Percentiles rank a stretch among this genome's conserved stretches.
These are phyloP conservation scores for Spergularia marina DNA, from an alignment of 148 eudicot species.

Conservation along the genomic window DNA sequence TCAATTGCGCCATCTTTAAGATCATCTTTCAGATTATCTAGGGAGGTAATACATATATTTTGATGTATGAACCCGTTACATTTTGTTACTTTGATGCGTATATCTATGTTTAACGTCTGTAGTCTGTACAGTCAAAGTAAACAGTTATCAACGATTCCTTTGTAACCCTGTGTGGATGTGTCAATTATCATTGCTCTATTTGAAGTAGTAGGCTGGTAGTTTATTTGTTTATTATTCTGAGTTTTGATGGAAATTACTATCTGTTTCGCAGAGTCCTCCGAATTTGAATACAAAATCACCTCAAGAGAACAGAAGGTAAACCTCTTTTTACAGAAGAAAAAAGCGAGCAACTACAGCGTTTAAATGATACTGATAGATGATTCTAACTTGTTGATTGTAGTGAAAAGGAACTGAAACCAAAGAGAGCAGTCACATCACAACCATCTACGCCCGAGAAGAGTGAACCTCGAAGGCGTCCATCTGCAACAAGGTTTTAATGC, in stretches of 20 bases:
- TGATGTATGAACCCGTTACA: not conserved
- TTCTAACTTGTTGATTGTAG: constrained; percentile 6
- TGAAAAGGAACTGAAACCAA: constrained; percentile 35
- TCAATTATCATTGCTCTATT: not conserved
- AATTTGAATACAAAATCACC: constrained; percentile 25
- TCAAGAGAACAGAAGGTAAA: constrained; percentile 39
- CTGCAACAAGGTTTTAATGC: constrained; percentile 39
- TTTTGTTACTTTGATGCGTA: not conserved
- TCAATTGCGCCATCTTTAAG: constrained; percentile 14
- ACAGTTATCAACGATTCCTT: too few species aligned
- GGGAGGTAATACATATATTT: constrained; percentile 36
- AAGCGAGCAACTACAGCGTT: not conserved
- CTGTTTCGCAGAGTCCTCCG: constrained; percentile 33
- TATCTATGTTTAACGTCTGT: not conserved
- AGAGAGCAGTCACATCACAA: constrained; percentile 25
- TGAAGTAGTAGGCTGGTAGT: too few species aligned
- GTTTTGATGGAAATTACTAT: not conserved
- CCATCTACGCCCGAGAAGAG: constrained; percentile 33
- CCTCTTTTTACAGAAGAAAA: not conserved
- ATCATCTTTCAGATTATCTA: constrained; percentile 23
- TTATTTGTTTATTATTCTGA: not conserved
- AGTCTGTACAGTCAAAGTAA: not conserved
- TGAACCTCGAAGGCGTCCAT: constrained; percentile 32
- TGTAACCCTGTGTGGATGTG: too few species aligned
- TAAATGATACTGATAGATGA: not conserved